Evolutionary conservation across 805 yeast species (phyloP), one percentile per base, ranked within the genome.

Genomic region (Nakazawaea anatomiae): DNA sequence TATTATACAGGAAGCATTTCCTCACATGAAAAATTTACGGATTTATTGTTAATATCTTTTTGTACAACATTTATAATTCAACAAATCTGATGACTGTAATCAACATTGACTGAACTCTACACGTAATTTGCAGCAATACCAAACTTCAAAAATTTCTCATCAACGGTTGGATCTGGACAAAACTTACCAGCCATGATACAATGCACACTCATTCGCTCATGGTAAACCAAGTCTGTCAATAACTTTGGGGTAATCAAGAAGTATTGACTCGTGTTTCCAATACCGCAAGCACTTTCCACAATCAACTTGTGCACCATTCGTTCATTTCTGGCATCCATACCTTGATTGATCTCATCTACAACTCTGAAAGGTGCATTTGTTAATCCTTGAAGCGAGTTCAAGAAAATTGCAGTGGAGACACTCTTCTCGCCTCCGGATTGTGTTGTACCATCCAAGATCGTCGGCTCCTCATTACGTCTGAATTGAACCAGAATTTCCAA

Each of bases 341-440:
- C 99, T 70, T 94, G 99, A 64, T 94, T 94, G 55, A 94, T 95
- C 72, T 94, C 99, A 68, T 94, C 99, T 6, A 94, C 97, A 3
- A 92, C 91, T 62, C 98, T 74, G 61, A 94, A 89, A 8, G 99
- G 98, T 0, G 97, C 89, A 31, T 78, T 77, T 0, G 97, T 84
- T 52, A 87, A 74, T 9, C 90, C 92, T 69, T 94, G 99, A 55
- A 94, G 72, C 1, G 98, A 84, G 74, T 94, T 87, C 62, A 94
- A 78, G 63, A 87, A 94, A 48, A 91, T 79, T 2, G 92, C 92
- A 0, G 98, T 94, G 0, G 97, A 85, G 0, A 94, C 96, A 1
- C 98, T 96, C 60, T 96, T 80, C 66, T 94, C 99, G 47, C 99
- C 99, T 51, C 99, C 99, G 1, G 97, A 89, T 64, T 94, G 99